Evolutionary conservation across 2,329 filamentous ascomycete genomes (phyloP), one percentile per base, ranked within the genome.

Genomic region (Aspergillus sergii): DNA sequence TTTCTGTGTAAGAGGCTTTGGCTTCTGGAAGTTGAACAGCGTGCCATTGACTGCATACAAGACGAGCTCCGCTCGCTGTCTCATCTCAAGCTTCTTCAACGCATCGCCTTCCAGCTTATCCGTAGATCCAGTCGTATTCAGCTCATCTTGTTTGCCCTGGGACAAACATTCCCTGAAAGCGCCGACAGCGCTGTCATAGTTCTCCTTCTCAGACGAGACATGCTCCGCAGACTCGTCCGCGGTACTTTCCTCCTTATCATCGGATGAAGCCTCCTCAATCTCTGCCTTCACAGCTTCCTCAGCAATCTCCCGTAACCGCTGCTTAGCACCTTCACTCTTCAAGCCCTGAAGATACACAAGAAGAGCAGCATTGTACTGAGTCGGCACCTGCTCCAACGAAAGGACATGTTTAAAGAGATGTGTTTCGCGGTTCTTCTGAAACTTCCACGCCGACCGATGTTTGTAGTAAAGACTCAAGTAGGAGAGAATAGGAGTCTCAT

Each of bases 341-440:
- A 97, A 80, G 57, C 93, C 92, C 62, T 86, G 83, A 67, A 97
- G 87, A 79, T 97, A 98, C 58, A 87, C 84, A 73, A 90, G 87
- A 48, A 97, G 87, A 26, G 88, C 83, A 54, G 86, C 80, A 63
- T 92, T 88, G 78, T 94, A 87, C 63, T 85, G 81, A 19, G 88
- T 80, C 0, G 93, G 92, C 50, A 97, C 86, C 50, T 86, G 85
- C 70, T 88, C 86, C 67, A 88, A 80, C 69, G 91, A 88, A 75
- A 96, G 92, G 53, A 91, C 80, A 81, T 96, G 89, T 77, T 95
- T 94, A 74, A 97, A 86, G 14, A 97, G 83, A 69, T 92, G 88
- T 59, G 89, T 92, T 78, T 97, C 94, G 74, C 93, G 88, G 70
- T 93, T 94, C 81, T 97, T 97, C 82, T 96, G 96, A 83, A 97